Conservation (phyloP, 2,329 filamentous ascomycete species). For the Phialophora macrospora region DNA sequence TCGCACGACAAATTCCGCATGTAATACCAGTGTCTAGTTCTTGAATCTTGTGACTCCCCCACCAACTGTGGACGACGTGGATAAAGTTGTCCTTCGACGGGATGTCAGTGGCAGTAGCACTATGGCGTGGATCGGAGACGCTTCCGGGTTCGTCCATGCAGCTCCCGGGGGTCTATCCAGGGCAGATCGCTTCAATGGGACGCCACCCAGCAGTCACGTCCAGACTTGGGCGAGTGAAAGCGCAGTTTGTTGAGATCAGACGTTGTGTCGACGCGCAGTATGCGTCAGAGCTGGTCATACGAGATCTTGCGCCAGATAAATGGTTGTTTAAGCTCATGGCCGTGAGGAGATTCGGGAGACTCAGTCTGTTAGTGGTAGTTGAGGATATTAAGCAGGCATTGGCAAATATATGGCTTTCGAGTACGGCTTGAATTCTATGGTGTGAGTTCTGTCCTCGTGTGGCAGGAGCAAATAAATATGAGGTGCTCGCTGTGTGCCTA, state of each 20-base stretch:
- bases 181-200: background rate
- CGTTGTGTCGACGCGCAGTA: background rate
- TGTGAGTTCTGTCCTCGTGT: background rate
- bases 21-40: background rate
- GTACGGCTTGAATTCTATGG: background rate
- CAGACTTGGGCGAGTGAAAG: background rate
- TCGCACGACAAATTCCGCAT: background rate
- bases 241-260: background rate
- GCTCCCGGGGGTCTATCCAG: background rate
- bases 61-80: background rate
- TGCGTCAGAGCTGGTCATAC: background rate
- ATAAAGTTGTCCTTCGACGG: background rate
- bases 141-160: background rate
- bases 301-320: background rate
- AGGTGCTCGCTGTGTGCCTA: background rate
- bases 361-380: background rate
- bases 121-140: background rate
- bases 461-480: background rate
- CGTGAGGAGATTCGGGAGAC: background rate
- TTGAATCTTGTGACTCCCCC: background rate
- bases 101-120: background rate
- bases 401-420: background rate
- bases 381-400: background rate
- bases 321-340: background rate
- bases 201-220: background rate